Evolutionary conservation across 2,329 filamentous ascomycete species (phyloP).

Genomic region (Exophiala sideris): DNA sequence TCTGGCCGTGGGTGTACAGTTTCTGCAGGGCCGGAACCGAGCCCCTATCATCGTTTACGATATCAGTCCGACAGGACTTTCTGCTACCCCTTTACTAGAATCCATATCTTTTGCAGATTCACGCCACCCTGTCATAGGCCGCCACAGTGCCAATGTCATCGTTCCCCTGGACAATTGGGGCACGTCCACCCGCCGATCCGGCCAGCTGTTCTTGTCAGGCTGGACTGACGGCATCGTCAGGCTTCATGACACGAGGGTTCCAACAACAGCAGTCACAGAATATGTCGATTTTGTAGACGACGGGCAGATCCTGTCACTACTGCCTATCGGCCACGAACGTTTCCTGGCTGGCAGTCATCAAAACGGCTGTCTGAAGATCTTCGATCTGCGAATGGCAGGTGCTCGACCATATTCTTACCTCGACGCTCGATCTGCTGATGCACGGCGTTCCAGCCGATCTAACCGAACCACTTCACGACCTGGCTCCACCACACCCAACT

Average conservation of each 20-base stretch:
- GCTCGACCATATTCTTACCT: constrained; percentile 37
- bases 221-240: constrained; percentile 58
- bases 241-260: constrained; percentile 60
- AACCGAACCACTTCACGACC: not conserved
- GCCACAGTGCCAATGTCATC: constrained; percentile 36
- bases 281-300: constrained; percentile 57
- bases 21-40: constrained; percentile 31
- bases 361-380: constrained; percentile 60
- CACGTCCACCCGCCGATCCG: constrained; percentile 33
- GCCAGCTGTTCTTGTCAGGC: constrained; percentile 57
- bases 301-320: constrained; percentile 57
- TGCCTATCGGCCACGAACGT: constrained; percentile 54
- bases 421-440: constrained; percentile 7
- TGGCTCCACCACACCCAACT: not conserved
- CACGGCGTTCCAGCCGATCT: not conserved
- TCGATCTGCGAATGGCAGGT: constrained; percentile 56
- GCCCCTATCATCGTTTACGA: constrained; percentile 50
- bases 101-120: constrained; percentile 1
- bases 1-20: constrained; percentile 52
- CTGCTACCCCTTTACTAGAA: constrained; percentile 28
- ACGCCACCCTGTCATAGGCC: constrained; percentile 14
- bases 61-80: constrained; percentile 46
- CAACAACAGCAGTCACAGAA: constrained; percentile 44
- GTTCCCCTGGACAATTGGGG: constrained; percentile 33
- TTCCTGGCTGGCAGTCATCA: constrained; percentile 56